phyloP scores from a whole-genome alignment of 164 flowering plant species.

The Amborella trichopoda region DNA sequence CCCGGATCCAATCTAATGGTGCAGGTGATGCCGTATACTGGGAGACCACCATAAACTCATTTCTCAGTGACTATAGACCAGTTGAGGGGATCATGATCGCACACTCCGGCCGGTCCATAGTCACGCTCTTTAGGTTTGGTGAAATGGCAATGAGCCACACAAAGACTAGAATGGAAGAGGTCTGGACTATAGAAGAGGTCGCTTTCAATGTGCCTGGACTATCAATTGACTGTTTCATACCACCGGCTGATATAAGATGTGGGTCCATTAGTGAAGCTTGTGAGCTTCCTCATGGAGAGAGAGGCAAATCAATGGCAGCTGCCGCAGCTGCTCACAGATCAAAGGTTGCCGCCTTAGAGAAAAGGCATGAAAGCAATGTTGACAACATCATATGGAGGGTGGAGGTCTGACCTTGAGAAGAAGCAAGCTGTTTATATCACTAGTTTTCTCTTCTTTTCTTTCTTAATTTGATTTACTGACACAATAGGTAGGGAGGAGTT shows the following conservation, averaged over 20 bases:
- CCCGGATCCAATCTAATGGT: constrained; percentile 50
- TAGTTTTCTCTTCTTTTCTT: too few relatives aligned
- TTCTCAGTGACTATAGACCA: constrained; percentile 43
- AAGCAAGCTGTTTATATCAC: constrained; percentile 44
- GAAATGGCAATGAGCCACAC: constrained; percentile 72
- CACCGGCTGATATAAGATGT: constrained; percentile 49
- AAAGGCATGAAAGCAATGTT: constrained; percentile 5
- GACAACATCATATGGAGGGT: constrained; percentile 53
- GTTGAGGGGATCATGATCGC: constrained; percentile 68
- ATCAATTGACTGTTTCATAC: constrained; percentile 54
- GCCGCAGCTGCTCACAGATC: constrained; percentile 21
- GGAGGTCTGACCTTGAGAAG: constrained; percentile 32
- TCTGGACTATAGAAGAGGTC: constrained; percentile 62
- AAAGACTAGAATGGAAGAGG: constrained; percentile 58
- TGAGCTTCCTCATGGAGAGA: constrained; percentile 5
- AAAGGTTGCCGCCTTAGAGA: constrained; percentile 16
- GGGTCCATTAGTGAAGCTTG: constrained; percentile 4
- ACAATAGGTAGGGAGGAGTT: too few relatives aligned
- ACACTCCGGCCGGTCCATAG: constrained; percentile 50
- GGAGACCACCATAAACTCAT: constrained; percentile 69
- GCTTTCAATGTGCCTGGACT: constrained; percentile 57
- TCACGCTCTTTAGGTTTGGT: constrained; percentile 54
- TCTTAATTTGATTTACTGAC: too few relatives aligned
- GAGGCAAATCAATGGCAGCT: constrained; percentile 1
- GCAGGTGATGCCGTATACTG: constrained; percentile 59